These are phyloP conservation scores for Baorangia bicolor DNA, from an alignment of 768 basidiomycete genomes.

Conservation along the genomic window DNA sequence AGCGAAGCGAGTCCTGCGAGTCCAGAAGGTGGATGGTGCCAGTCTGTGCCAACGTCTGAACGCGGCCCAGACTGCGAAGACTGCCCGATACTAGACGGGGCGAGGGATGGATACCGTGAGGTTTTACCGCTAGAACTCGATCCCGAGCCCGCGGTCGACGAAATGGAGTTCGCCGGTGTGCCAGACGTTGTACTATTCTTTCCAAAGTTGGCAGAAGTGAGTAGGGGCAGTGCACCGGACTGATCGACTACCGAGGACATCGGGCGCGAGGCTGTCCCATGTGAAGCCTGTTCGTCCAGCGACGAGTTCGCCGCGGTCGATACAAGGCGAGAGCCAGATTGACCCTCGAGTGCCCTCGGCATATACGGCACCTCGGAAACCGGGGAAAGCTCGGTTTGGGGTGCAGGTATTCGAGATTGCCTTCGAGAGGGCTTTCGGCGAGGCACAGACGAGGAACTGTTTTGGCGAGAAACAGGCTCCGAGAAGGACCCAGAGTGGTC, in stretches of 20 bases:
- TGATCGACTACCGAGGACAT: conserved; percentile 5
- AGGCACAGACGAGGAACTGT: background rate
- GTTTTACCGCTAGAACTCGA: conserved; percentile 15
- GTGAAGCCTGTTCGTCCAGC: conserved; percentile 8
- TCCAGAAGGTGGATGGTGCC: conserved; percentile 26
- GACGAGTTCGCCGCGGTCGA: conserved; percentile 9
- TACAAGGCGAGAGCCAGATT: background rate
- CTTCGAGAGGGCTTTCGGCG: conserved; percentile 14
- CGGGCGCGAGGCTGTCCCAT: conserved; percentile 8
- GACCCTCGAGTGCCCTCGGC: background rate
- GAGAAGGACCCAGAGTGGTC: conserved; percentile 11
- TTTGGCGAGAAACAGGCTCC: conserved; percentile 1
- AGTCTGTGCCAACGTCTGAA: conserved; percentile 20
- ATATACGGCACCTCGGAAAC: conserved; percentile 21
- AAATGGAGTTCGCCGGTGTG: conserved; percentile 15
- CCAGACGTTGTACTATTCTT: conserved; percentile 14
- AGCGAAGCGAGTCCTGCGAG: conserved; percentile 19
- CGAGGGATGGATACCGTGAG: conserved; percentile 32
- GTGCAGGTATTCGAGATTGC: background rate
- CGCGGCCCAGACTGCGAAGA: conserved; percentile 9
- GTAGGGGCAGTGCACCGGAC: conserved; percentile 14
- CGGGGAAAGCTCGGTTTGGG: conserved; percentile 9
- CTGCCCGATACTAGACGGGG: conserved; percentile 14
- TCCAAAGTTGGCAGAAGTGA: conserved; percentile 30
- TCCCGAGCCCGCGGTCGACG: conserved; percentile 12